Conservation (phyloP, 202 grass and related monocot genomes). For the Elaeis oleifera region DNA sequence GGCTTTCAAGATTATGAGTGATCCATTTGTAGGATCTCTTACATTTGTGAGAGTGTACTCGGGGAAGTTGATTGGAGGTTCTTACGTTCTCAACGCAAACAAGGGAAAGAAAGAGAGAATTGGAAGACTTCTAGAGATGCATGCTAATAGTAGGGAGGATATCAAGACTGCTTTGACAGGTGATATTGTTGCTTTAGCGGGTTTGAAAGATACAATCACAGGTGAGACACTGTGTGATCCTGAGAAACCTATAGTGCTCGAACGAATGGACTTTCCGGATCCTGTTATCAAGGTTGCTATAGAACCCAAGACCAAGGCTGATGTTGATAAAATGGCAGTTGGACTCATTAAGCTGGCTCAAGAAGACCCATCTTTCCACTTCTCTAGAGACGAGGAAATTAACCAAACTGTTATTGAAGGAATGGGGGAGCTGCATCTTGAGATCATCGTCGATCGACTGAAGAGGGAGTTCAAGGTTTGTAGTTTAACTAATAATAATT, state of each 20-base stretch:
- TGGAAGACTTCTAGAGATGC: constrained; percentile 96
- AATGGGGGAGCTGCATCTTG: constrained; percentile 98
- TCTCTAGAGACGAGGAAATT: constrained; percentile 95
- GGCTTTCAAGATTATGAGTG: constrained; percentile 99
- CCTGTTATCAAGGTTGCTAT: constrained; percentile 99
- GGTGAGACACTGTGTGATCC: constrained; percentile 87
- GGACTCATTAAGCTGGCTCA: constrained; percentile 89
- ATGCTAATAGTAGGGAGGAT: constrained; percentile 98
- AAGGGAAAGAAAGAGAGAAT: constrained; percentile 97
- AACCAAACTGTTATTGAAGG: constrained; percentile 99
- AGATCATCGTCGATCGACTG: constrained; percentile 92
- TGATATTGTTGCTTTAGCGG: constrained; percentile 94
- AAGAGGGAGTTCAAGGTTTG: constrained; percentile 94
- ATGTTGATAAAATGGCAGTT: constrained; percentile 93
- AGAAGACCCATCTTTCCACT: constrained; percentile 98
- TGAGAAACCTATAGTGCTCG: constrained; percentile 76
- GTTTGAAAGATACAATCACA: constrained; percentile 91
- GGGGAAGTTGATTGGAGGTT: constrained; percentile 69
- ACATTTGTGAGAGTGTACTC: constrained; percentile 97
- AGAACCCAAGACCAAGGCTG: constrained; percentile 98
- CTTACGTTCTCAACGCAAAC: constrained; percentile 93
- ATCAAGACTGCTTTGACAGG: constrained; percentile 63
- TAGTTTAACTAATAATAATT: constrained; percentile 13
- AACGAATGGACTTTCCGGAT: constrained; percentile 98
- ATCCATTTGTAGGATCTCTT: constrained; percentile 89